A percentile compares a stretch with the other conserved stretches of the same genome.
Evolutionary conservation across 257 asterid genomes (phyloP).

Genomic region (Solanum paucissectum): DNA sequence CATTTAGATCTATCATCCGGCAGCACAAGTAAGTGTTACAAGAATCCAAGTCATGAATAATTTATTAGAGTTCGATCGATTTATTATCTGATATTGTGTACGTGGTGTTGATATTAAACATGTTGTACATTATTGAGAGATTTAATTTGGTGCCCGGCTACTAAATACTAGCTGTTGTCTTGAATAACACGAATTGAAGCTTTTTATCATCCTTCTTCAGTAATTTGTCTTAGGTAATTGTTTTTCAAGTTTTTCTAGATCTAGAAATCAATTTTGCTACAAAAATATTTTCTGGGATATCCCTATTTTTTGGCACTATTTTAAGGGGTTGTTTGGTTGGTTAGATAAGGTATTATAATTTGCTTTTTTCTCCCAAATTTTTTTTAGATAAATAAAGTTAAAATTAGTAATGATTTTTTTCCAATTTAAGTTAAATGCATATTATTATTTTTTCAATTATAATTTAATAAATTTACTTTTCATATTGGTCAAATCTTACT

Average conservation of each 20-base stretch:
- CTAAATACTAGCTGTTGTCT: neutral
- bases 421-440: neutral
- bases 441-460: neutral
- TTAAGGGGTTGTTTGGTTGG: neutral
- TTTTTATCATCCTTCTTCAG: neutral
- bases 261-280: neutral
- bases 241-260: neutral
- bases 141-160: neutral
- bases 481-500: neutral
- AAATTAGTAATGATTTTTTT: no score
- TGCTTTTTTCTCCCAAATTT: neutral
- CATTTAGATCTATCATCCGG: neutral
- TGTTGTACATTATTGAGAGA: neutral
- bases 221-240: neutral
- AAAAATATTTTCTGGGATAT: neutral
- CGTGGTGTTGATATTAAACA: neutral
- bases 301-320: neutral
- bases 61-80: neutral
- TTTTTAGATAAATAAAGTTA: neutral
- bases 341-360: neutral
- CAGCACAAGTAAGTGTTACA: constrained; percentile 14
- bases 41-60: neutral
- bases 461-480: no score
- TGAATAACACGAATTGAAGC: neutral
- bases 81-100: neutral